These are phyloP conservation scores for Oryza longistaminata DNA, from an alignment of 176 grass and related monocot species.

Conservation along the genomic window DNA sequence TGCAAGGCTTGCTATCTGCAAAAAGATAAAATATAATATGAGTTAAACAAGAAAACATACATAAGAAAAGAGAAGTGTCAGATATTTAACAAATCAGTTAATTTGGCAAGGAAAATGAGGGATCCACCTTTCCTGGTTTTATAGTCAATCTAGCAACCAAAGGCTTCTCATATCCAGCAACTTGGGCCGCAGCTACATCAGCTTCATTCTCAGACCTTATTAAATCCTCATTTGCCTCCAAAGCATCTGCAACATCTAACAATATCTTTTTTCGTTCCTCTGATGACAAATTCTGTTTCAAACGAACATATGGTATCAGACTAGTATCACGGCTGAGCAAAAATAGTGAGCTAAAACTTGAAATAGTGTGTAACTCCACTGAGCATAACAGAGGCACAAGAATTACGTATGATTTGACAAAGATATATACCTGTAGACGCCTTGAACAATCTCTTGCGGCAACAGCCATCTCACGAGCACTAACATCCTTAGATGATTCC, in stretches of 20 bases:
- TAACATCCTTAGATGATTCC: constrained; percentile 56
- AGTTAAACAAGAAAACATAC: constrained; percentile 13
- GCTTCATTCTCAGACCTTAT: constrained; percentile 87
- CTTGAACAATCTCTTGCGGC: constrained; percentile 83
- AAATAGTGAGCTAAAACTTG: not conserved
- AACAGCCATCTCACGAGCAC: constrained; percentile 78
- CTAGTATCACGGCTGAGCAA: not conserved
- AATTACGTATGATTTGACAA: not conserved
- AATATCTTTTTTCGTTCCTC: constrained; percentile 86
- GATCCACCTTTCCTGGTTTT: constrained; percentile 74
- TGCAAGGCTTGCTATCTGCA: constrained; percentile 83
- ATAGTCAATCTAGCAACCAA: constrained; percentile 82
- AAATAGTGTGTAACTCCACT: not conserved
- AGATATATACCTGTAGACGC: constrained; percentile 59
- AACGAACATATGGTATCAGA: not conserved
- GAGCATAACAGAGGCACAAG: not conserved
- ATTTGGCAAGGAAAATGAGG: not conserved
- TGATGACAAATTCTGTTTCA: constrained; percentile 73
- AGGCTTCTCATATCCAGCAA: constrained; percentile 75
- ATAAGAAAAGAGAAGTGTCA: constrained; percentile 5
- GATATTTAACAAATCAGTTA: constrained; percentile 2
- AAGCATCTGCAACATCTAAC: constrained; percentile 77
- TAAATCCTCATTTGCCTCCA: constrained; percentile 68
- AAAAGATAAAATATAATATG: constrained; percentile 20
- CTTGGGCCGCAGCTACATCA: constrained; percentile 71